Base-by-base conservation (phyloP, 2,329 filamentous ascomycete species). In the Trichoderma atrobrunneum region DNA sequence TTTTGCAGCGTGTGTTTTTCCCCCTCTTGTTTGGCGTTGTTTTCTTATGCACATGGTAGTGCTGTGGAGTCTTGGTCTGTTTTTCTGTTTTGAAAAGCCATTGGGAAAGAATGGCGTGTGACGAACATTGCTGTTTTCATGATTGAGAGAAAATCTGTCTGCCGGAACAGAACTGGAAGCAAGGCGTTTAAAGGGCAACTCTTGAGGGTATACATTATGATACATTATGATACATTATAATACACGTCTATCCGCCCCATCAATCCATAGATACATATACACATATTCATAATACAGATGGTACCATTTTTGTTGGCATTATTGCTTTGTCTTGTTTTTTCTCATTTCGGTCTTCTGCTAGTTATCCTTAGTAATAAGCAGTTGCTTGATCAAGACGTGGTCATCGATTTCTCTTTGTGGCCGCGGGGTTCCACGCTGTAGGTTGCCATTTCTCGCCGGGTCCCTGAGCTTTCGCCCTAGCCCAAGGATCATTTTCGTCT, bases 361-460 rank as follows among this genome's bases (percentile, higher is more conserved):
- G 32, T 11, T 5, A 11, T n/a, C 1, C 11, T 1, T n/a, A 21
- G 43, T 12, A 5, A 0, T 21, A 12, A 12, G 43, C n/a, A 21
- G n/a, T 51, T 21, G 43, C 18, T 51, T 51, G n/a, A 4, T 51
- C 1, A 51, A 1, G 5, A 21, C 2, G n/a, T 51, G 43, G 26
- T 64, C 32, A 71, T 71, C 54, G 36, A 7, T 51, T 74, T 73
- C 79, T 81, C 75, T 79, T 84, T 12, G 75, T 69, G n/a, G 83
- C 75, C 2, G 80, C 80, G 5, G 89, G 89, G 6, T 79, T 82
- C 91, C 91, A 93, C 3, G 88, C 82, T 62, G 87, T 78, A 0
- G 91, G 91, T 79, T 92, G 89, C 90, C 90, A 93, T n/a, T 81
- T 84, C 78, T 92, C 90, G 69, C 90, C 85, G 0, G 89, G 88